phyloP scores from a whole-genome alignment of 2,329 filamentous ascomycete genomes.

The Fusarium keratoplasticum region DNA sequence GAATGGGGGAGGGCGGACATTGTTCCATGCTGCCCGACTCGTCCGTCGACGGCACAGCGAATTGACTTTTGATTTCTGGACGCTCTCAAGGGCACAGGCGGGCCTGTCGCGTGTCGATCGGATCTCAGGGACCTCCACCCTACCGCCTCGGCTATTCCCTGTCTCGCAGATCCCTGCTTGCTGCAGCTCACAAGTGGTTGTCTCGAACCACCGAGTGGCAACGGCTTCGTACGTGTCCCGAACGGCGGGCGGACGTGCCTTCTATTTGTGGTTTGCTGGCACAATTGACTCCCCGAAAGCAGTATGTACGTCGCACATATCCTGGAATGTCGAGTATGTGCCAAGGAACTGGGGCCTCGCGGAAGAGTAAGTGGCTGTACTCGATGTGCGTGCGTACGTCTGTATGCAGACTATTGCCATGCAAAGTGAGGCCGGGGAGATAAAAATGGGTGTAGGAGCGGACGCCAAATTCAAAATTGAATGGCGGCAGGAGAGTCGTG shows the following conservation, averaged over 20 bases:
- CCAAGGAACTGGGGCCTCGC: conserved; percentile 6
- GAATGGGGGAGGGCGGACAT: not conserved
- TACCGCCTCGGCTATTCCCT: conserved; percentile 40
- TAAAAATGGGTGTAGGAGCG: conserved; percentile 1
- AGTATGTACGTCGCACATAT: conserved; percentile 5
- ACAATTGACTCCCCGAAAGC: conserved; percentile 1
- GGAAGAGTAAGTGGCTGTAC: not conserved
- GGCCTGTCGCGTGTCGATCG: conserved; percentile 44
- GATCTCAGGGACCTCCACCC: conserved; percentile 46
- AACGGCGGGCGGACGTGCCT: conserved; percentile 21
- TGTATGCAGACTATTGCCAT: not conserved
- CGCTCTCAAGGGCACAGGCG: conserved; percentile 22
- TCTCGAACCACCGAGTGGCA: conserved; percentile 35
- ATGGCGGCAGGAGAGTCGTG: not conserved
- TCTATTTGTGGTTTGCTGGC: conserved; percentile 9
- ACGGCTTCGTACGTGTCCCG: conserved; percentile 34
- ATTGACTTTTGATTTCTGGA: conserved; percentile 40
- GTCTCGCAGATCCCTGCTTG: conserved; percentile 36
- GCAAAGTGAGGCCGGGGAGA: conserved; percentile 1
- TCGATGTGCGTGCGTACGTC: not conserved
- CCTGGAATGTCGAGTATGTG: conserved; percentile 3
- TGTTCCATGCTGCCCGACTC: conserved; percentile 1
- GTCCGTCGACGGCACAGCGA: conserved; percentile 18
- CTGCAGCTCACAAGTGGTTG: conserved; percentile 18
- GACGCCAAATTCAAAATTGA: conserved; percentile 1